Percentiles rank a stretch among this genome's conserved stretches.
phyloP scores from a whole-genome alignment of 148 eudicot genomes.

The Rhododendron mucronatum region DNA sequence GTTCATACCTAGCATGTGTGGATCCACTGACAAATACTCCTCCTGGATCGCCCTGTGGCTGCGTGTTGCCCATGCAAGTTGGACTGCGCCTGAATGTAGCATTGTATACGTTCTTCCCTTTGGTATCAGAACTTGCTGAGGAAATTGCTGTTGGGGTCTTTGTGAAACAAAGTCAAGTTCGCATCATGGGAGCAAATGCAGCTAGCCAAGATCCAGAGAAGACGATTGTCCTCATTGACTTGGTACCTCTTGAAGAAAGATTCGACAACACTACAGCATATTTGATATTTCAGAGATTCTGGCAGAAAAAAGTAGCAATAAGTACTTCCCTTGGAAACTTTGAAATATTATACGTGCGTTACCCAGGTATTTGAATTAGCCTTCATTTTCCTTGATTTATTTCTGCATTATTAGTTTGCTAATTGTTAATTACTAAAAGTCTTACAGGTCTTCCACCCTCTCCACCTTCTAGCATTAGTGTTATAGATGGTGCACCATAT shows the following conservation, averaged over 20 bases:
- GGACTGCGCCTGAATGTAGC: slow-evolving; percentile 65
- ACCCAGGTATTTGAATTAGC: slow-evolving; percentile 50
- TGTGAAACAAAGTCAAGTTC: slow-evolving; percentile 73
- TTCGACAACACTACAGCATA: slow-evolving; percentile 61
- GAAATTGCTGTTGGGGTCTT: slow-evolving; percentile 66
- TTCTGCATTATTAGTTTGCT: slow-evolving; percentile 8
- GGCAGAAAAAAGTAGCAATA: slow-evolving; percentile 62
- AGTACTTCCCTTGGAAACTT: slow-evolving; percentile 62
- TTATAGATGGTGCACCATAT: slow-evolving; percentile 45
- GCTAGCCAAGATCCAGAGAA: slow-evolving; percentile 59
- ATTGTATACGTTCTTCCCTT: slow-evolving; percentile 72
- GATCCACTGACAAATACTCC: slow-evolving; percentile 74
- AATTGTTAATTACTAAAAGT: background rate
- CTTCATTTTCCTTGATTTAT: background rate
- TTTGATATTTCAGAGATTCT: slow-evolving; percentile 56
- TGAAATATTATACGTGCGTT: slow-evolving; percentile 66
- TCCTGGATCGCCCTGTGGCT: slow-evolving; percentile 72
- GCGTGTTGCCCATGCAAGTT: slow-evolving; percentile 87
- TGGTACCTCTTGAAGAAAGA: slow-evolving; percentile 68
- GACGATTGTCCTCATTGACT: slow-evolving; percentile 62
- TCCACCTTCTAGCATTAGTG: slow-evolving; percentile 63
- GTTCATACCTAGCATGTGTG: slow-evolving; percentile 55
- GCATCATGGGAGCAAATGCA: slow-evolving; percentile 88
- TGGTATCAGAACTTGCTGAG: slow-evolving; percentile 65
- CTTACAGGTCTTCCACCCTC: slow-evolving; percentile 74